A percentile compares a stretch with the other conserved stretches of the same genome.
These are phyloP conservation scores for Yamadazyma insecticola DNA, from an alignment of 805 yeast species.

Conservation along the genomic window DNA sequence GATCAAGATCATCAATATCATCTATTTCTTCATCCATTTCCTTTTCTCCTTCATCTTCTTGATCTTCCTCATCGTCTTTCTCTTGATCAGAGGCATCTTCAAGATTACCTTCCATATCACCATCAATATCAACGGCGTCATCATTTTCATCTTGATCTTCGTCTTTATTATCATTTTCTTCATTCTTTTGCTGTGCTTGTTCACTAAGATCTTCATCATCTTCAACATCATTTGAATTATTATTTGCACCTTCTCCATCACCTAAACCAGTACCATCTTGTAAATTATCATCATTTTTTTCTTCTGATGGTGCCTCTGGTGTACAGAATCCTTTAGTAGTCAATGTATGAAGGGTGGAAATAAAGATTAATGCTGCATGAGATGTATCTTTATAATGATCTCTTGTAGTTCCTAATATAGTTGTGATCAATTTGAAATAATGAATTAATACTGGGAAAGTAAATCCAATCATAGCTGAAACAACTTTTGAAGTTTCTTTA, in stretches of 20 bases:
- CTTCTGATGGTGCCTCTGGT: constrained; percentile 73
- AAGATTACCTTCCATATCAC: constrained; percentile 92
- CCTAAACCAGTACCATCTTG: constrained; percentile 92
- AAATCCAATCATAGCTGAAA: constrained; percentile 48
- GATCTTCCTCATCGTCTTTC: constrained; percentile 48
- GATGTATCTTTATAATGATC: constrained; percentile 50
- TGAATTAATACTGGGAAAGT: constrained; percentile 60
- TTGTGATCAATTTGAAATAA: constrained; percentile 47
- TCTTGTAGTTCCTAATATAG: constrained; percentile 42
- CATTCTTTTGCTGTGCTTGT: constrained; percentile 66
- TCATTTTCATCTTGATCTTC: constrained; percentile 70
- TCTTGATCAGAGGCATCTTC: constrained; percentile 77
- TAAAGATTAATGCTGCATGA: constrained; percentile 57
- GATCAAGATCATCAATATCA: constrained; percentile 84
- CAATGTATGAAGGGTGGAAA: constrained; percentile 52
- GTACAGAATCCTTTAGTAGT: constrained; percentile 87
- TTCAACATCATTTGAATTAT: constrained; percentile 78
- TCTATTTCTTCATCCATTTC: constrained; percentile 88
- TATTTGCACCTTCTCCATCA: constrained; percentile 84
- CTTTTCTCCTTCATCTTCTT: constrained; percentile 48
- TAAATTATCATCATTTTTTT: constrained; percentile 54
- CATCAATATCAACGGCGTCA: constrained; percentile 91
- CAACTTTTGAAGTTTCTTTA: constrained; percentile 28
- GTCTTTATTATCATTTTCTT: constrained; percentile 56
- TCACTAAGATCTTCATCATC: constrained; percentile 89